phyloP scores from a whole-genome alignment of 1,284 basidiomycete genomes.

The Rhizoctonia solani region DNA sequence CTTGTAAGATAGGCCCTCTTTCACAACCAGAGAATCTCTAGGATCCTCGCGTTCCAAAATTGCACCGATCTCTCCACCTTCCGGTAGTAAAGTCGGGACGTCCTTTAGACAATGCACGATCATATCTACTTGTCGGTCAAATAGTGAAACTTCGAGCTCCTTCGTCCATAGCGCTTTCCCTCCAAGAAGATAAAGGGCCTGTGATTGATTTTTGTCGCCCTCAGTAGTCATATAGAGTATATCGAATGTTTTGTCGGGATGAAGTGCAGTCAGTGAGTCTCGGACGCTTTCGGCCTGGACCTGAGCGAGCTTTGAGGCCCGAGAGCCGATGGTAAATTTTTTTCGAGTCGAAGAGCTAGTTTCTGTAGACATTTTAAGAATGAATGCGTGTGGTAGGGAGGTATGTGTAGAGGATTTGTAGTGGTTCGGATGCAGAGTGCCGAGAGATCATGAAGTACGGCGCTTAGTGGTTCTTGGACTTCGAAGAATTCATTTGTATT shows the following conservation, averaged over 20 bases:
- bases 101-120: constrained; percentile 96
- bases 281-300: constrained; percentile 82
- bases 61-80: constrained; percentile 84
- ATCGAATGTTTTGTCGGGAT: constrained; percentile 58
- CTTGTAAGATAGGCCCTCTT: constrained; percentile 73
- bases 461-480: constrained; percentile 8
- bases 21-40: constrained; percentile 88
- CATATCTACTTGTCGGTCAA: constrained; percentile 79
- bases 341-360: constrained; percentile 36
- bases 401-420: not conserved
- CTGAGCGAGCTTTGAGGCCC: constrained; percentile 83
- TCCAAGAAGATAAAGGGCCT: constrained; percentile 74
- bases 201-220: constrained; percentile 89
- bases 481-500: not conserved
- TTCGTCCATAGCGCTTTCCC: constrained; percentile 94
- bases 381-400: not conserved
- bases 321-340: constrained; percentile 74
- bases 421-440: not conserved
- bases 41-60: constrained; percentile 89
- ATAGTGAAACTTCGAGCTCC: constrained; percentile 86
- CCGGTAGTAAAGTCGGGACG: constrained; percentile 85
- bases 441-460: not conserved
- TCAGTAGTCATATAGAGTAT: constrained; percentile 88
- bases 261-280: constrained; percentile 56
- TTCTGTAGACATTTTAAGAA: not conserved